Evolutionary conservation across 805 yeast genomes (phyloP), one percentile per base, ranked within the genome.

Genomic region (Wickerhamiella australiensis): DNA sequence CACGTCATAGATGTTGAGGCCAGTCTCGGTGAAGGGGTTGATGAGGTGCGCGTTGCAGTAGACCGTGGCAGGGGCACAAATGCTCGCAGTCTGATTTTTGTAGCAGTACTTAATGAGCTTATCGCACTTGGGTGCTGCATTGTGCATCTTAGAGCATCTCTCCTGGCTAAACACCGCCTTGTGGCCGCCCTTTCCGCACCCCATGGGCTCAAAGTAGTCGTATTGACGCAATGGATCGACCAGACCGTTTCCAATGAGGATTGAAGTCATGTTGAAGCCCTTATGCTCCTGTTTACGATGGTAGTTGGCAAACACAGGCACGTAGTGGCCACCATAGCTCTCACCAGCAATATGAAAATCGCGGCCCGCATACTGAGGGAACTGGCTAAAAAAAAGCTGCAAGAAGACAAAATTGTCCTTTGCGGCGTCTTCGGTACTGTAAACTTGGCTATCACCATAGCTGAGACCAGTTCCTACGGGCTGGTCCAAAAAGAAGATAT

Each of bases 101-200:
- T 85, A 85, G 69, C 96, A 87, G 7, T 79, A 64, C 59, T 82
- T 72, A 58, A 82, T 78, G 64, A 87, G 74, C 13, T 77, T 69
- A 54, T 77, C 68, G 72, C 96, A 87, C 63, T 88, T 77, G 47
- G 83, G 85, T 61, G 80, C 72, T 44, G 79, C 65, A 45, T 70
- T 72, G 47, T 74, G 72, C 80, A 87, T 78, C 23, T 69, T 67
- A 49, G 75, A 75, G 71, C 96, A 87, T 61, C 82, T 80, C 54
- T 81, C 87, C 45, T 82, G 85, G 33, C 76, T 68, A 56, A 87
- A 70, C 4, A 86, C 85, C 13, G 88, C 71, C 35, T 83, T 82
- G 57, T 75, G 79, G 36, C 95, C 96, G 57, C 95, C 95, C 61
- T 79, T 73, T 55, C 95, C 95, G 69, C 96, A 87, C 12, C 95